Evolutionary conservation across 768 basidiomycete genomes (phyloP).

Genomic region (Pisolithus sp.): DNA sequence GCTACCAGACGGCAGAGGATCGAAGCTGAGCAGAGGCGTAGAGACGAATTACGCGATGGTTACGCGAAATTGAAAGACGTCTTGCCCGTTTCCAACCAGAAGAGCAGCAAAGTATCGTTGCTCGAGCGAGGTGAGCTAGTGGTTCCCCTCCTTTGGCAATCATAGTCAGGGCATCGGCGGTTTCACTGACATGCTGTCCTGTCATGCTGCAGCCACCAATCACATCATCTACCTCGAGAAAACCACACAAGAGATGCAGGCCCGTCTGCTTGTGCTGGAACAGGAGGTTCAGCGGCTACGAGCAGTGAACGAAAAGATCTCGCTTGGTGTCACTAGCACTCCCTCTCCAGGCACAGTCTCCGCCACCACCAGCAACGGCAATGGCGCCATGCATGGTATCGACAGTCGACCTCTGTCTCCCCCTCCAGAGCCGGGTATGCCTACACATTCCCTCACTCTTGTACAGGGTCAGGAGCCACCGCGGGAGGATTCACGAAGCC

Average conservation of each 20-base stretch:
- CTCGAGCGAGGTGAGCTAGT: conserved; percentile 70
- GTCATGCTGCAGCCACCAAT: conserved; percentile 53
- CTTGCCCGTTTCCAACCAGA: conserved; percentile 81
- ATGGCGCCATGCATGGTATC: conserved; percentile 23
- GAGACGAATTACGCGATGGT: conserved; percentile 86
- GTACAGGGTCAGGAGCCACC: conserved; percentile 56
- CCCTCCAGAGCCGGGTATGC: conserved; percentile 48
- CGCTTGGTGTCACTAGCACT: conserved; percentile 52
- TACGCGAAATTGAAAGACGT: conserved; percentile 86
- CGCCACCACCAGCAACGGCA: background rate
- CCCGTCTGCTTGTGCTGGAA: conserved; percentile 59
- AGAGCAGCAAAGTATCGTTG: conserved; percentile 84
- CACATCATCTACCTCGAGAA: conserved; percentile 72
- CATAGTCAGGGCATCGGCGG: background rate
- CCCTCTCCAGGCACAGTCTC: conserved; percentile 43
- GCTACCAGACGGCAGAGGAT: conserved; percentile 79
- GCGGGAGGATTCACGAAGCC: conserved; percentile 53
- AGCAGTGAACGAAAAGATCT: conserved; percentile 77
- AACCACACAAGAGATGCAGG: conserved; percentile 63
- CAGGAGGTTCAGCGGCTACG: conserved; percentile 66
- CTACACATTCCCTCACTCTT: conserved; percentile 45
- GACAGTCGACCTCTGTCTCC: conserved; percentile 56
- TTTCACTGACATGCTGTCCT: background rate
- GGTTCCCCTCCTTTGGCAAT: conserved; percentile 1
- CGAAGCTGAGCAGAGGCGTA: conserved; percentile 83